Percentiles rank a stretch among this genome's conserved stretches.
phyloP scores from a whole-genome alignment of 768 basidiomycete genomes.

The Amanita jacksonii region DNA sequence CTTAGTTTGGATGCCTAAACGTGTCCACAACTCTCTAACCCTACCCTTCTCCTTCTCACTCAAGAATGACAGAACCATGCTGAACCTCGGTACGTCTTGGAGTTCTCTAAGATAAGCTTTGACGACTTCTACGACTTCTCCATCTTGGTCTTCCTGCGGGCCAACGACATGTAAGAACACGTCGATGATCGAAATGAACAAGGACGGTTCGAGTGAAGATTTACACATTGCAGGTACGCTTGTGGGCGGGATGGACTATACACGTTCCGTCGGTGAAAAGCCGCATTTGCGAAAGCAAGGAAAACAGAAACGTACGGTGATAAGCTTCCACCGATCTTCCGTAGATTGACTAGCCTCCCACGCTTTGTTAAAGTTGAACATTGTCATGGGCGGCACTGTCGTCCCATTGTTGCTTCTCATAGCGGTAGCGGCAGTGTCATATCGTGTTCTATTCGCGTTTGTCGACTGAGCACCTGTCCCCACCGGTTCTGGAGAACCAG shows the following conservation, averaged over 20 bases:
- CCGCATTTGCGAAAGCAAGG: not conserved
- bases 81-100: conserved; percentile 48
- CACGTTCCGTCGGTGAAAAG: not conserved
- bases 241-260: conserved; percentile 44
- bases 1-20: conserved; percentile 25
- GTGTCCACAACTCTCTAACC: conserved; percentile 36
- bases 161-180: conserved; percentile 31
- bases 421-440: no score
- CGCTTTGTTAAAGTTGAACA: conserved; percentile 53
- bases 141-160: conserved; percentile 11
- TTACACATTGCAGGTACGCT: conserved; percentile 56
- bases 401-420: not conserved
- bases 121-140: conserved; percentile 17
- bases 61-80: conserved; percentile 55
- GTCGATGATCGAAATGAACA: conserved; percentile 49
- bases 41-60: conserved; percentile 42
- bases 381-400: conserved; percentile 17
- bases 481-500: no score
- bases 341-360: conserved; percentile 40
- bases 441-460: no score
- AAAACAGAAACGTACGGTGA: conserved; percentile 36
- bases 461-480: no score
- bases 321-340: conserved; percentile 44
- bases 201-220: conserved; percentile 55
- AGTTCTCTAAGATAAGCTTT: conserved; percentile 45